Evolutionary conservation across 2,329 filamentous ascomycete species (phyloP).

Genomic region (Graphilbum fragrans): DNA sequence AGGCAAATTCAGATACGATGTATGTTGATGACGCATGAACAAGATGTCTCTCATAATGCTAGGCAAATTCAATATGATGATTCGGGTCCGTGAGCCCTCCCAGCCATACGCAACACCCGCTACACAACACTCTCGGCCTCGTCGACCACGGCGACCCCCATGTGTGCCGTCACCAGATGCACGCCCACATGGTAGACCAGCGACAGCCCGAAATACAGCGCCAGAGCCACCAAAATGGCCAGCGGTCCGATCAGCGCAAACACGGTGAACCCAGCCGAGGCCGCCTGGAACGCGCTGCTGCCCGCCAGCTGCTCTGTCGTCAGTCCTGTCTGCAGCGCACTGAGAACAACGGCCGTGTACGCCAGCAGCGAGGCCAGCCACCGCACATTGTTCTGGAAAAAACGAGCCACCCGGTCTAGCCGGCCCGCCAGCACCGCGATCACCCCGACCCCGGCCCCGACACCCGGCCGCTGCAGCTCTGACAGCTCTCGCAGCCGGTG

Average conservation of each 20-base stretch:
- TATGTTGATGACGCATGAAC: no score
- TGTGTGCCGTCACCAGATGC: slow-evolving; percentile 7
- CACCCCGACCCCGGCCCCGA: slow-evolving; percentile 6
- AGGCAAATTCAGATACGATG: no score
- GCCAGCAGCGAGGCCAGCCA: slow-evolving; percentile 25
- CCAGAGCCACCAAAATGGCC: slow-evolving; percentile 8
- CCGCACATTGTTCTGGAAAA: slow-evolving; percentile 29
- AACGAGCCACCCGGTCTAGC: slow-evolving; percentile 21
- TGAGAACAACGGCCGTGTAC: slow-evolving; percentile 31
- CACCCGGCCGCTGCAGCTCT: slow-evolving; percentile 12
- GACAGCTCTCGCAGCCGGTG: slow-evolving; percentile 26
- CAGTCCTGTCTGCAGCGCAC: slow-evolving; percentile 37
- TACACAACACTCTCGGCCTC: not conserved
- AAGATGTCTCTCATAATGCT: no score
- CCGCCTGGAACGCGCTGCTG: slow-evolving; percentile 26
- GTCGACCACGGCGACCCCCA: not conserved
- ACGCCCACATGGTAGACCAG: slow-evolving; percentile 8
- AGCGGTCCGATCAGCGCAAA: slow-evolving; percentile 32
- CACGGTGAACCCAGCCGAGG: slow-evolving; percentile 33
- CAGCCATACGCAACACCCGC: not conserved
- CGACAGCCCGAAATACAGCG: slow-evolving; percentile 9
- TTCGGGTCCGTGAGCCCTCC: no score
- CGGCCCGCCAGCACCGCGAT: slow-evolving; percentile 14
- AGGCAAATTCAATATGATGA: no score
- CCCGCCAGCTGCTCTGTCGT: slow-evolving; percentile 19